These are phyloP conservation scores for Maudiozyma saulgeensis DNA, from an alignment of 805 yeast species.

Conservation along the genomic window DNA sequence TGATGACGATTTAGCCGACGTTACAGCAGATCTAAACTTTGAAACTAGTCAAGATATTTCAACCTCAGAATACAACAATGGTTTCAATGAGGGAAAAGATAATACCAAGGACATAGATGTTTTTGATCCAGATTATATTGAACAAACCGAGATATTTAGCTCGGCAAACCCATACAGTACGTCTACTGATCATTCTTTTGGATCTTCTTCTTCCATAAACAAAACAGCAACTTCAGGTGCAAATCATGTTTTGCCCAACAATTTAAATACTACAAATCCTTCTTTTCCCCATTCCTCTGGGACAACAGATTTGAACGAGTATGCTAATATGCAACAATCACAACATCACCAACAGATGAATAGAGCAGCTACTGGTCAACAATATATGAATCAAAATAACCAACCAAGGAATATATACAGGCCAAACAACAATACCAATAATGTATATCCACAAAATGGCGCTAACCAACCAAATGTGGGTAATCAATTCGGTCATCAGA, in stretches of 20 bases:
- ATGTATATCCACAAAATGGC: not conserved
- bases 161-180: slow-evolving; percentile 17
- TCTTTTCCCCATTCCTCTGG: slow-evolving; percentile 1
- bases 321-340: not conserved
- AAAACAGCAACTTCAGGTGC: not conserved
- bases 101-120: slow-evolving; percentile 12
- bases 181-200: not conserved
- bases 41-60: not conserved
- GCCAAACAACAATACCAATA: not conserved
- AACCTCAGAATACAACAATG: not conserved
- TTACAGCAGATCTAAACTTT: slow-evolving; percentile 1
- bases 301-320: not conserved
- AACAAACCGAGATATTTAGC: slow-evolving; percentile 22
- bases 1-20: not conserved
- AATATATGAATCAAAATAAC: not conserved
- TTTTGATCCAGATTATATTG: slow-evolving; percentile 25
- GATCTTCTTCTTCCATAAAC: not conserved
- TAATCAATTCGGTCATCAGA: not conserved
- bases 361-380: not conserved
- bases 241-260: not conserved
- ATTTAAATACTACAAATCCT: not conserved
- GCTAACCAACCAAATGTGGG: not conserved
- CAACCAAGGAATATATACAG: not conserved
- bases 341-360: not conserved
- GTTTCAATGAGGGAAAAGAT: not conserved